Conservation (phyloP, 495 filamentous ascomycete species). For the Daldinia caldariorum region DNA sequence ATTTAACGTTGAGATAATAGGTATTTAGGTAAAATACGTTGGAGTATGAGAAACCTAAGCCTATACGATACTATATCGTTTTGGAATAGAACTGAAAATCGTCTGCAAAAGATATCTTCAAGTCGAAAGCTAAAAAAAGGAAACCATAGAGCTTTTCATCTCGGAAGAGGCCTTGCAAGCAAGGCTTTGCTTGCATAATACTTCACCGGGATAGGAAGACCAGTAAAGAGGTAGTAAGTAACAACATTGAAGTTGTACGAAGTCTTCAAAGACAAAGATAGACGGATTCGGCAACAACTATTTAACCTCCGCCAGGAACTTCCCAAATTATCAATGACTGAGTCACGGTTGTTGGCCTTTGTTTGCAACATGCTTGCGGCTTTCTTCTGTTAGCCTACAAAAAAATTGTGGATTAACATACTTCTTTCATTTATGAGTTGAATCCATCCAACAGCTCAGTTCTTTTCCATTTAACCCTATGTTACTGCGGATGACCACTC, state of each 20-base stretch:
- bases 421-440: constrained; percentile 10
- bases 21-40: not conserved
- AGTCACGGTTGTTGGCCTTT: constrained; percentile 16
- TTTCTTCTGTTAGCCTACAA: not conserved
- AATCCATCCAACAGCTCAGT: not conserved
- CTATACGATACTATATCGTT: not conserved
- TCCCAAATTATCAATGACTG: not conserved
- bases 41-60: not conserved
- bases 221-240: not conserved
- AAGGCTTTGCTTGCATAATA: not conserved
- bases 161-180: not conserved
- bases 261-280: constrained; percentile 20
- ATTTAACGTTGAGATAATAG: not conserved
- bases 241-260: not conserved
- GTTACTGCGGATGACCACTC: not conserved
- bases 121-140: not conserved
- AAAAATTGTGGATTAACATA: not conserved
- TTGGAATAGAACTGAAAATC: not conserved
- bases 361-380: not conserved
- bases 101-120: not conserved
- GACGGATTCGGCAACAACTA: constrained; percentile 14
- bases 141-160: not conserved
- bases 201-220: not conserved
- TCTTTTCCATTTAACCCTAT: not conserved
- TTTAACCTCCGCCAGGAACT: not conserved